Percentiles rank a stretch among this genome's conserved stretches.
These are phyloP conservation scores for Epichloe typhina DNA, from an alignment of 2,329 filamentous ascomycete genomes.

Conservation along the genomic window DNA sequence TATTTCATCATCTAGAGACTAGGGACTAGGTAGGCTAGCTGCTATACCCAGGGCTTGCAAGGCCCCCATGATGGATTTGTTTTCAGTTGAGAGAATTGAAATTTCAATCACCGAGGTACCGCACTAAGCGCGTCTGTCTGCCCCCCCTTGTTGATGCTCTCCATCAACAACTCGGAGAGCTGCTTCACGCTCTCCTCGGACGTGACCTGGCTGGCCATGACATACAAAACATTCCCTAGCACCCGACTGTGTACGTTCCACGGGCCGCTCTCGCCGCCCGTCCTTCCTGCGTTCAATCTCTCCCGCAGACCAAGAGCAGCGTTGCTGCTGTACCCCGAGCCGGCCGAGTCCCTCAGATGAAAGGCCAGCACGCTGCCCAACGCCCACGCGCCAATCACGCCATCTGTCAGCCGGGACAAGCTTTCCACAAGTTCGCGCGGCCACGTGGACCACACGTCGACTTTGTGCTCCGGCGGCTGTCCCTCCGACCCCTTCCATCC, in stretches of 20 bases:
- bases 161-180: constrained; percentile 11
- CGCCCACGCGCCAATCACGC: constrained; percentile 55
- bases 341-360: constrained; percentile 28
- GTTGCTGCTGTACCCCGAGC: constrained; percentile 33
- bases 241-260: constrained; percentile 43
- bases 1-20: too few relatives aligned
- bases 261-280: constrained; percentile 12
- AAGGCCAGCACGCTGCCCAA: constrained; percentile 66
- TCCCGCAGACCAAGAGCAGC: constrained; percentile 31
- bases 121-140: neutral
- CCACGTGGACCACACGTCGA: constrained; percentile 56
- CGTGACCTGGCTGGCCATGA: constrained; percentile 41
- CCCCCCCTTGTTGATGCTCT: constrained; percentile 1
- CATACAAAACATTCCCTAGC: constrained; percentile 44
- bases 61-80: too few relatives aligned
- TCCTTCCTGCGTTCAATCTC: constrained; percentile 14
- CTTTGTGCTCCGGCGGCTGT: neutral
- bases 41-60: too few relatives aligned
- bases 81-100: too few relatives aligned
- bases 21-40: too few relatives aligned
- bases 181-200: constrained; percentile 15
- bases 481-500: constrained; percentile 21
- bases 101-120: too few relatives aligned
- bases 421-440: constrained; percentile 42
- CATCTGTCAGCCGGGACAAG: constrained; percentile 38